Conservation (phyloP, 495 filamentous ascomycete genomes). For the Terfezia boudieri region DNA sequence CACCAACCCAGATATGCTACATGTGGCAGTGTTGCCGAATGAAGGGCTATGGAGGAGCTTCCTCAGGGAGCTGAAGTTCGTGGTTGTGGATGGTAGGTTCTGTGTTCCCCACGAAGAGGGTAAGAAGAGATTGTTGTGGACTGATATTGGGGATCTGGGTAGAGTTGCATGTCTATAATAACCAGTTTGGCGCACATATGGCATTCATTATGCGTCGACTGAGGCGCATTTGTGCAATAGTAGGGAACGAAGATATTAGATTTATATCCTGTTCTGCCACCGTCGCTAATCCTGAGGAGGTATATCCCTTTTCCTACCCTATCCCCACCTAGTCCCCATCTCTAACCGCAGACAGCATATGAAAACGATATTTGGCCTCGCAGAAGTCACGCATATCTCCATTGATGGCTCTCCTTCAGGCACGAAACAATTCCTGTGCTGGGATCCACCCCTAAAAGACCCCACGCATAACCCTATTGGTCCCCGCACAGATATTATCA, state of each 20-base stretch:
- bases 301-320: constrained; percentile 1
- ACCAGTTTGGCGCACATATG: constrained; percentile 80
- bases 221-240: constrained; percentile 67
- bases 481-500: constrained; percentile 59
- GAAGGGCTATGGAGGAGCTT: constrained; percentile 79
- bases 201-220: constrained; percentile 86
- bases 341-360: constrained; percentile 40
- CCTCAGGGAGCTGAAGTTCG: constrained; percentile 68
- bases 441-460: constrained; percentile 94
- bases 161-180: constrained; percentile 92
- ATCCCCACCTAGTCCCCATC: background rate
- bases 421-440: constrained; percentile 87
- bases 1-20: constrained; percentile 97
- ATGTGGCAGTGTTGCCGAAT: constrained; percentile 80
- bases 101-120: background rate
- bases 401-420: constrained; percentile 88
- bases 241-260: constrained; percentile 71
- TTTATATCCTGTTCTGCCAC: constrained; percentile 97
- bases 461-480: constrained; percentile 55
- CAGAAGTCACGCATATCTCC: constrained; percentile 54
- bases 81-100: constrained; percentile 39
- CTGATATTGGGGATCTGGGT: background rate
- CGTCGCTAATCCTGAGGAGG: constrained; percentile 63
- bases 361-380: constrained; percentile 74
- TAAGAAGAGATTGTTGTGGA: too few relatives aligned